Evolutionary conservation across 75 land plant species (phyloP), one percentile per base, ranked within the genome.

Genomic region (Adiantum capillusveneris): DNA sequence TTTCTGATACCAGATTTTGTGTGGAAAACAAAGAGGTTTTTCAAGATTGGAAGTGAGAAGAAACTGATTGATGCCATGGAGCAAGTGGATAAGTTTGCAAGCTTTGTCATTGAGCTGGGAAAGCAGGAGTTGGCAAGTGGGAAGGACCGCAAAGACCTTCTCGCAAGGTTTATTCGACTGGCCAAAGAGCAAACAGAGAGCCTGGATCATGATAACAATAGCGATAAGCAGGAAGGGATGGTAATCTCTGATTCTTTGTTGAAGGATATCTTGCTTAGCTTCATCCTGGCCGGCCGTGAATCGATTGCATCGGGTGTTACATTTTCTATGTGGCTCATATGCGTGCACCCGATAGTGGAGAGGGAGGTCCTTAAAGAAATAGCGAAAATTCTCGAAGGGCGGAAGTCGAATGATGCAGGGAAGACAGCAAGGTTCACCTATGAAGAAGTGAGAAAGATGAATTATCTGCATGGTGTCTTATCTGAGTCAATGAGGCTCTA

Each of bases 391-490:
- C n/a, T n/a, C n/a, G n/a, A n/a, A n/a, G n/a, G n/a, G n/a, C n/a
- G n/a, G n/a, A n/a, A n/a, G n/a, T n/a, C n/a, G n/a, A n/a, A n/a
- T n/a, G n/a, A n/a, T n/a, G n/a, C n/a, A n/a, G n/a, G n/a, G n/a
- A n/a, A n/a, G n/a, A n/a, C n/a, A n/a, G n/a, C n/a, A n/a, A n/a
- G n/a, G n/a, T n/a, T n/a, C n/a, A 45, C 65, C 9, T 84, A 71
- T 49, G 82, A 76, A 31, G 53, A 81, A 49, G 45, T 84, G 25
- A 52, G 49, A 18, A 51, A 49, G 18, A 62, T 87, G 81, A 61
- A 72, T 43, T 87, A 84, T 61, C 48, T 79, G 25, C 79, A 85
- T 26, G 70, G 63, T 61, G 79, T 78, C 31, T 86, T n/a, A n/a
- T n/a, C n/a, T n/a, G n/a, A n/a, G n/a, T n/a, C n/a, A n/a, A n/a